These are phyloP conservation scores for Silybum marianum DNA, from an alignment of 129 eudicot genomes.

Conservation along the genomic window DNA sequence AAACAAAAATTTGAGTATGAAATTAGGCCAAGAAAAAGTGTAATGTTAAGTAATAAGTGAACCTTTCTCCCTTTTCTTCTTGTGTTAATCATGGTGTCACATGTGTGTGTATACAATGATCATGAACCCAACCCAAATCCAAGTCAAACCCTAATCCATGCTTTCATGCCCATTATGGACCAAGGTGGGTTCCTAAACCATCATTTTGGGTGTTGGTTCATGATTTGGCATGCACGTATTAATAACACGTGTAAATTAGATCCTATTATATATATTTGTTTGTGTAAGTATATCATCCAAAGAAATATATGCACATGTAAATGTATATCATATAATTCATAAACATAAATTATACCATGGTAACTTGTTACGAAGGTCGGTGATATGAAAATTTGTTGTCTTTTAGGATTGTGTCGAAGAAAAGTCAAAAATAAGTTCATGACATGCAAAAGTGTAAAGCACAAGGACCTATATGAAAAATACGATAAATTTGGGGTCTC, in stretches of 20 bases:
- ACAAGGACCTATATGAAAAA: neutral
- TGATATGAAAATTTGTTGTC: neutral
- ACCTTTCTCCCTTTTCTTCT: slow-evolving; percentile 25
- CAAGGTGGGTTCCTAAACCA: slow-evolving; percentile 43
- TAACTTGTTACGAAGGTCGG: neutral
- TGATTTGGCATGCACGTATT: slow-evolving; percentile 40
- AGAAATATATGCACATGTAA: too few relatives aligned
- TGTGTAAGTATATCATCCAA: too few relatives aligned
- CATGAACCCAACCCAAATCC: slow-evolving; percentile 34
- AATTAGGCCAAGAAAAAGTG: slow-evolving; percentile 25
- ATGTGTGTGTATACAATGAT: slow-evolving; percentile 37
- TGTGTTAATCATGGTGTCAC: slow-evolving; percentile 40
- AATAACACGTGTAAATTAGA: neutral
- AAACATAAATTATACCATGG: neutral
- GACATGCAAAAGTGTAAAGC: neutral
- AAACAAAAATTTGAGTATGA: neutral
- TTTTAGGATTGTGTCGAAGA: neutral
- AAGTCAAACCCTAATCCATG: slow-evolving; percentile 47
- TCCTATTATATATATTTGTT: neutral
- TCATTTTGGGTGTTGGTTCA: slow-evolving; percentile 31
- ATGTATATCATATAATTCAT: too few relatives aligned
- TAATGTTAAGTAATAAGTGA: slow-evolving; percentile 37
- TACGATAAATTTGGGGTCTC: neutral
- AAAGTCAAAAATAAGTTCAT: neutral
- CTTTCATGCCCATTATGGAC: slow-evolving; percentile 41